Base-by-base conservation (phyloP, 352 stramenopile genomes). In the Blastocystis sp. region DNA sequence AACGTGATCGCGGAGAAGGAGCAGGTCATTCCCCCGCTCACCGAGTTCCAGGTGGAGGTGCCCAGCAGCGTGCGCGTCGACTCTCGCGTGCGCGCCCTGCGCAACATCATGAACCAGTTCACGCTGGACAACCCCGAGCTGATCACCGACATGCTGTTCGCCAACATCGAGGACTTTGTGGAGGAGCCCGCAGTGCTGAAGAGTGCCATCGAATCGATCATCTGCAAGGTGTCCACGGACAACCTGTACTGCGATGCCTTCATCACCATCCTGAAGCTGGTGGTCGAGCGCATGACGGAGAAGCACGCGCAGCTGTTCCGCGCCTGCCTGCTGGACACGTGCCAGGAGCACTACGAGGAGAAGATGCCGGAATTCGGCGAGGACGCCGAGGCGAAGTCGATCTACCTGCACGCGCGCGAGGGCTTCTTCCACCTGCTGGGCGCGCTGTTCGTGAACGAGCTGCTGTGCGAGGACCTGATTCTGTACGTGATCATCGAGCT, bases 101-200 rank as follows among this genome's bases (percentile, higher is more conserved):
- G 69, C 43, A 79, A 79, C 69, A 79, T 79, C 40, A 62, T 79
- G 69, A 79, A 79, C 43, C 69, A 79, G 48, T 79, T 79, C 48
- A 79, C 69, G 7, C 5, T 79, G 69, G 69, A 79, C 5, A 79
- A 79, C 56, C 69, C 41, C 4, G 69, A 79, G 23, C 28, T 79
- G 43, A 79, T 79, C 60, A 62, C 43, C 7, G 69, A 79, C 40
- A 79, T 79, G 69, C 69, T 79, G 11, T 79, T 62, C 69, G 60
- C 56, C 69, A 79, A 79, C 69, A 38, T 79, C 2, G 69, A 79
- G 34, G 69, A 53, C n/a, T 79, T 62, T 43, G 21, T 79, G 9
- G 69, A 79, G 43, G 69, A 79, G 48, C 19, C 69, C 2, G 19
- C 48, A 1, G 41, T 79, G 2, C 69, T 79, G 48, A 45, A 38